Evolutionary conservation across 495 filamentous ascomycete species (phyloP).

Genomic region (Jackrogersella minutella): DNA sequence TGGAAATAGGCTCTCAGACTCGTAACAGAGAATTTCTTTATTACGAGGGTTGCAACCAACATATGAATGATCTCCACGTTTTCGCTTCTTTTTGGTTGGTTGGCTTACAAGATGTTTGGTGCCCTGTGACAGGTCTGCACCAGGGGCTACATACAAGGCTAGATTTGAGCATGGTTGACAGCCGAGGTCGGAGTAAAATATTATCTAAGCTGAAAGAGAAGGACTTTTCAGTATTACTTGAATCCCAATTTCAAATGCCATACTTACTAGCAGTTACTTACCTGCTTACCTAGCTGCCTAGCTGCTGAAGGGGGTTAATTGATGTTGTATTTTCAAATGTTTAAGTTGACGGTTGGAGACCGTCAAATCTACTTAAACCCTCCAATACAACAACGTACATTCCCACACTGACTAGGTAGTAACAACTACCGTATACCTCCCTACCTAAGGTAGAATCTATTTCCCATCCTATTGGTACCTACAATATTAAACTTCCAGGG

Average conservation of each 20-base stretch:
- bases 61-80: constrained; percentile 19
- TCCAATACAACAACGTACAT: too few relatives aligned
- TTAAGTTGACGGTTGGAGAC: too few relatives aligned
- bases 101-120: neutral
- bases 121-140: neutral
- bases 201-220: neutral
- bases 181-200: constrained; percentile 30
- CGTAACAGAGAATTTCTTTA: constrained; percentile 1
- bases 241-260: too few relatives aligned
- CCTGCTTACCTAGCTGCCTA: too few relatives aligned
- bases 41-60: constrained; percentile 2
- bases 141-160: constrained; percentile 11
- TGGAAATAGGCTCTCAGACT: constrained; percentile 7
- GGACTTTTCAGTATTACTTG: neutral
- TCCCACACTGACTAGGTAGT: too few relatives aligned
- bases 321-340: too few relatives aligned
- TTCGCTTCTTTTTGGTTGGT: constrained; percentile 5
- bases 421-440: neutral
- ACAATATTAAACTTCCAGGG: neutral
- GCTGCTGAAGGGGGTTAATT: too few relatives aligned
- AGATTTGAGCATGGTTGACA: neutral
- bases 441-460: neutral
- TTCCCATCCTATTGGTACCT: neutral
- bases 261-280: too few relatives aligned
- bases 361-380: too few relatives aligned